These are phyloP conservation scores for Aspergillus terreus DNA, from an alignment of 2,329 filamentous ascomycete species.

Conservation along the genomic window DNA sequence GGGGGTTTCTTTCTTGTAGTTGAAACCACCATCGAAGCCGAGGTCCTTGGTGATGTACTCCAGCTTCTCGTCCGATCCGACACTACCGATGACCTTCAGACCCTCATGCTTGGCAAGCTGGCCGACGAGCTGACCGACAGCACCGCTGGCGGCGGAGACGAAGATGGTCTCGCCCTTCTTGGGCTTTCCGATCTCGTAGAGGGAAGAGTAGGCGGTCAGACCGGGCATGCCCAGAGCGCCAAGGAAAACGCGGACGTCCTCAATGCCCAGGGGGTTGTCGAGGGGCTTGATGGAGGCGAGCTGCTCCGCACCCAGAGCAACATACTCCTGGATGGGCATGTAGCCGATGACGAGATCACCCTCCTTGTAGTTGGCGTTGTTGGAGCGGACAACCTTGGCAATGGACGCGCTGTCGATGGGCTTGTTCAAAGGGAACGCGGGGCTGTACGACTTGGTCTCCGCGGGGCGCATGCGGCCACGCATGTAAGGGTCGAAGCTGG, in stretches of 20 bases:
- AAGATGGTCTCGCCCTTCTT: conserved; percentile 79
- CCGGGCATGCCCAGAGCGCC: conserved; percentile 77
- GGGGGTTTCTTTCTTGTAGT: conserved; percentile 81
- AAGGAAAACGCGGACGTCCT: conserved; percentile 58
- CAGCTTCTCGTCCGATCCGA: conserved; percentile 75
- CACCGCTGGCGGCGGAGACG: conserved; percentile 73
- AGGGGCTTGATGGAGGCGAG: conserved; percentile 51
- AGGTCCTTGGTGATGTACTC: conserved; percentile 69
- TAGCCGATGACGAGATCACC: conserved; percentile 64
- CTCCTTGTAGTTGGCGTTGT: conserved; percentile 57
- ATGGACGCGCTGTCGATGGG: conserved; percentile 64
- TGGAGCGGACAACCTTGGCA: conserved; percentile 67
- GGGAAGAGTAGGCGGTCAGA: conserved; percentile 68
- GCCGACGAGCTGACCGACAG: conserved; percentile 78
- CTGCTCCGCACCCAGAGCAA: conserved; percentile 50
- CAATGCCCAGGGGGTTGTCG: conserved; percentile 59
- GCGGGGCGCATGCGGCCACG: conserved; percentile 72
- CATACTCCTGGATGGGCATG: conserved; percentile 67
- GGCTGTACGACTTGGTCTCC: conserved; percentile 62
- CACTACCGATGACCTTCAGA: conserved; percentile 72
- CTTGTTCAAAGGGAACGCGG: conserved; percentile 58
- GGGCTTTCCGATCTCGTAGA: conserved; percentile 72
- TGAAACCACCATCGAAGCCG: conserved; percentile 71
- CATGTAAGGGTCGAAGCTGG: conserved; percentile 81
- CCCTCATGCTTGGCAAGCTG: conserved; percentile 81